Percentiles rank a stretch among this genome's conserved stretches.
Evolutionary conservation across 192 early-diverging fungal genomes (phyloP).

Genomic region (Funneliformis mosseae): DNA sequence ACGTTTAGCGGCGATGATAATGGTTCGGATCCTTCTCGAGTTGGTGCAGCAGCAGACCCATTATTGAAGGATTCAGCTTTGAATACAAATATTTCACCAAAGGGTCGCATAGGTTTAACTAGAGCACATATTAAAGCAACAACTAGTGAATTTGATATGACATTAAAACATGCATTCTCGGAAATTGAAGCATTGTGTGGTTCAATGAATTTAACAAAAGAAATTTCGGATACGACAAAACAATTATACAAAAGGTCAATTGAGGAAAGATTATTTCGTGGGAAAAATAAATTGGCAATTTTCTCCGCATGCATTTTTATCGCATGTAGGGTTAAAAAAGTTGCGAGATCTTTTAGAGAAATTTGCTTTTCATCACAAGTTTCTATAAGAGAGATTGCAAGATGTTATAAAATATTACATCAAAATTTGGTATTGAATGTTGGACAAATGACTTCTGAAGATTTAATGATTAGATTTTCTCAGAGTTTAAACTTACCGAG

Average conservation of each 20-base stretch:
- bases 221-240: conserved; percentile 77
- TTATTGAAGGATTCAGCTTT: conserved; percentile 74
- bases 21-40: conserved; percentile 83
- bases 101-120: conserved; percentile 56
- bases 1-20: conserved; percentile 86
- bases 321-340: conserved; percentile 80
- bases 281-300: conserved; percentile 77
- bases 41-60: conserved; percentile 76
- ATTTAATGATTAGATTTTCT: conserved; percentile 78
- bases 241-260: conserved; percentile 81
- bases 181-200: conserved; percentile 78
- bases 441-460: conserved; percentile 66
- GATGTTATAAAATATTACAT: conserved; percentile 70
- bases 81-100: conserved; percentile 75
- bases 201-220: conserved; percentile 71
- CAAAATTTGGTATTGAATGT: conserved; percentile 56
- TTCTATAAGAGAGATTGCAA: conserved; percentile 88
- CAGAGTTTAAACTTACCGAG: conserved; percentile 69
- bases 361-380: conserved; percentile 85
- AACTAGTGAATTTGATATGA: conserved; percentile 66
- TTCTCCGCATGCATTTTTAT: conserved; percentile 91
- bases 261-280: conserved; percentile 74
- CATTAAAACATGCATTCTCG: conserved; percentile 68
- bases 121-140: conserved; percentile 68
- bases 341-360: conserved; percentile 90